Evolutionary conservation across 1,284 basidiomycete species (phyloP).

Genomic region (Heterobasidion occidentale): DNA sequence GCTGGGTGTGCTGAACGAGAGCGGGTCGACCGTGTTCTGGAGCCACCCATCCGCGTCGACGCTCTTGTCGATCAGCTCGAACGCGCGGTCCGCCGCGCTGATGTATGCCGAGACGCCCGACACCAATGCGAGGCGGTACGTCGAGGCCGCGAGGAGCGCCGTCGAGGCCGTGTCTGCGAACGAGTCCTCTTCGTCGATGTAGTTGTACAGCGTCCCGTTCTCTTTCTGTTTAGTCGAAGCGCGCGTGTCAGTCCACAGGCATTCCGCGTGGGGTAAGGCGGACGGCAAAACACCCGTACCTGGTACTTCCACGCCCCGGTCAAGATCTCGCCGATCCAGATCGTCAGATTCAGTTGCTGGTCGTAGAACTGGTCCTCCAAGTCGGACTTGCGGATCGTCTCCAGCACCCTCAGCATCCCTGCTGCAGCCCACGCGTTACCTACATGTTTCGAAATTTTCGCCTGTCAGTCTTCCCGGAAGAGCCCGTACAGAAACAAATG

Average conservation of each 20-base stretch:
- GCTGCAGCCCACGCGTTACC: constrained; percentile 67
- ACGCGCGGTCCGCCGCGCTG: constrained; percentile 33
- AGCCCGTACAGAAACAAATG: no score
- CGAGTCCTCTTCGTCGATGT: constrained; percentile 32
- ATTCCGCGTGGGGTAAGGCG: neutral
- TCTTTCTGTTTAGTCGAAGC: constrained; percentile 18
- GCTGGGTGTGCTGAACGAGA: constrained; percentile 38
- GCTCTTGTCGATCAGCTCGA: constrained; percentile 27
- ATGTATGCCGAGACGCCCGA: constrained; percentile 24
- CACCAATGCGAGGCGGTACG: constrained; percentile 32
- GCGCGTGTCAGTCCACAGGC: neutral
- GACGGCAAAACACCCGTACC: constrained; percentile 20
- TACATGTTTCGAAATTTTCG: neutral
- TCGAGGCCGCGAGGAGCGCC: constrained; percentile 42
- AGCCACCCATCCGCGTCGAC: constrained; percentile 44
- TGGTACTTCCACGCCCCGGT: constrained; percentile 39
- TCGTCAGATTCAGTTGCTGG: constrained; percentile 40
- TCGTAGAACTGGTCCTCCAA: constrained; percentile 27
- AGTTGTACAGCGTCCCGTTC: constrained; percentile 41
- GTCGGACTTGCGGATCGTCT: constrained; percentile 44
- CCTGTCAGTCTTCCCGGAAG: no score
- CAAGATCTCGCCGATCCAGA: constrained; percentile 56
- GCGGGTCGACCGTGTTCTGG: constrained; percentile 54
- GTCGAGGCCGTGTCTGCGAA: constrained; percentile 46
- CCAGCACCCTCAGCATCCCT: constrained; percentile 56